These are phyloP conservation scores for Fusarium sambucinum DNA, from an alignment of 2,329 filamentous ascomycete species.

Conservation along the genomic window DNA sequence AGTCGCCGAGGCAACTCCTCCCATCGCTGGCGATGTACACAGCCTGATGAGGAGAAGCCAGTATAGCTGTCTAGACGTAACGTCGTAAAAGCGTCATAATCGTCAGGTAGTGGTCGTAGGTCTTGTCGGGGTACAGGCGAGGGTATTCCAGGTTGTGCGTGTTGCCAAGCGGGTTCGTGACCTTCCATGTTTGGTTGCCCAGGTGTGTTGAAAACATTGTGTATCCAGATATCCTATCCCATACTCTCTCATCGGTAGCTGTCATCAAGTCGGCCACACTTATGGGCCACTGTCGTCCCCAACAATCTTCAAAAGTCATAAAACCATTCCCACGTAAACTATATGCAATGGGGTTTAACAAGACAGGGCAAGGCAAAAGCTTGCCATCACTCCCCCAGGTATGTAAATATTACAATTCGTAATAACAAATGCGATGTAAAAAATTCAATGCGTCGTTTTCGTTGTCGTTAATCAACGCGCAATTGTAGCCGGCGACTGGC, in stretches of 20 bases:
- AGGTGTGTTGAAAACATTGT: conserved; percentile 54
- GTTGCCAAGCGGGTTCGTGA: conserved; percentile 49
- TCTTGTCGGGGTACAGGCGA: conserved; percentile 51
- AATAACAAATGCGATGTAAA: conserved; percentile 52
- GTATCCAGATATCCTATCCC: conserved; percentile 57
- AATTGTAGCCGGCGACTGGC: conserved; percentile 14
- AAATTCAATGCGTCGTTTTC: conserved; percentile 47
- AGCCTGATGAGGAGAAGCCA: conserved; percentile 50
- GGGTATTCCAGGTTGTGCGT: conserved; percentile 49
- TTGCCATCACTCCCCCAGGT: conserved; percentile 36
- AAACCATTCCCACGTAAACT: conserved; percentile 50
- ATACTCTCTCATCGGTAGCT: conserved; percentile 54
- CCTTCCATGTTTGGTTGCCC: conserved; percentile 56
- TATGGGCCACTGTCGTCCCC: conserved; percentile 24
- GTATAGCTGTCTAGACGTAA: conserved; percentile 61
- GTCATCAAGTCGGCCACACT: conserved; percentile 53
- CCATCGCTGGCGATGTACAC: conserved; percentile 49
- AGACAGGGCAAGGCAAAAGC: conserved; percentile 34
- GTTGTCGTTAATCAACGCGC: conserved; percentile 44
- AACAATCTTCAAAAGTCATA: conserved; percentile 45
- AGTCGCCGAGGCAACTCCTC: conserved; percentile 53
- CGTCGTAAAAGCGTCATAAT: conserved; percentile 62
- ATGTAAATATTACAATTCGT: conserved; percentile 56
- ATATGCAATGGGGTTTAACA: conserved; percentile 46
- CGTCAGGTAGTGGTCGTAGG: conserved; percentile 58